These are phyloP conservation scores for Penicillium manginii DNA, from an alignment of 495 filamentous ascomycete genomes.

Conservation along the genomic window DNA sequence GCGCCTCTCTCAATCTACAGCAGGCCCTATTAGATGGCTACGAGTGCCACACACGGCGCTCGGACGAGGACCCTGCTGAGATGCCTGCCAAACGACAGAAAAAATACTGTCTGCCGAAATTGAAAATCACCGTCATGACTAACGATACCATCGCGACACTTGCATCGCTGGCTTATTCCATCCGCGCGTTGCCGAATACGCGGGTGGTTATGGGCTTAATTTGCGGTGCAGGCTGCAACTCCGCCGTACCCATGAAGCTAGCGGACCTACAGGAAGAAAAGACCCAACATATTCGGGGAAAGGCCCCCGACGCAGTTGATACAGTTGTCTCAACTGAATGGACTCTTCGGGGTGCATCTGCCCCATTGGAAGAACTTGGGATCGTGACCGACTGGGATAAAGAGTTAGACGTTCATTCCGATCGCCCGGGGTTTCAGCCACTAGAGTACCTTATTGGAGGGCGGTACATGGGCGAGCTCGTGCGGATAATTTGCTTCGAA, in stretches of 20 bases:
- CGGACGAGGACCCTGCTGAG: slow-evolving; percentile 24
- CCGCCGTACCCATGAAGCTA: slow-evolving; percentile 68
- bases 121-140: slow-evolving; percentile 69
- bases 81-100: slow-evolving; percentile 34
- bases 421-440: slow-evolving; percentile 75
- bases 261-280: slow-evolving; percentile 63
- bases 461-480: slow-evolving; percentile 74
- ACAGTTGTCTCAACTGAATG: slow-evolving; percentile 80
- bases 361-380: slow-evolving; percentile 59
- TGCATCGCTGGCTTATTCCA: slow-evolving; percentile 68
- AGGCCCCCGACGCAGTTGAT: slow-evolving; percentile 44
- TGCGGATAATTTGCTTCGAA: slow-evolving; percentile 65
- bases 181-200: slow-evolving; percentile 58
- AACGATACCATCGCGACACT: slow-evolving; percentile 79
- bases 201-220: slow-evolving; percentile 75
- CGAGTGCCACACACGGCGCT: slow-evolving; percentile 49
- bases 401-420: slow-evolving; percentile 59
- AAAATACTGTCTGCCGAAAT: slow-evolving; percentile 55
- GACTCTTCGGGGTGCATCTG: slow-evolving; percentile 69
- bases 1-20: slow-evolving; percentile 66
- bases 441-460: slow-evolving; percentile 82
- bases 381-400: slow-evolving; percentile 69
- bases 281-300: slow-evolving; percentile 33
- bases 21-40: slow-evolving; percentile 67
- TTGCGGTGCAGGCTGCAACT: slow-evolving; percentile 76